phyloP scores from a whole-genome alignment of 192 early-diverging fungal species.

The Bifiguratus adelaidae region DNA sequence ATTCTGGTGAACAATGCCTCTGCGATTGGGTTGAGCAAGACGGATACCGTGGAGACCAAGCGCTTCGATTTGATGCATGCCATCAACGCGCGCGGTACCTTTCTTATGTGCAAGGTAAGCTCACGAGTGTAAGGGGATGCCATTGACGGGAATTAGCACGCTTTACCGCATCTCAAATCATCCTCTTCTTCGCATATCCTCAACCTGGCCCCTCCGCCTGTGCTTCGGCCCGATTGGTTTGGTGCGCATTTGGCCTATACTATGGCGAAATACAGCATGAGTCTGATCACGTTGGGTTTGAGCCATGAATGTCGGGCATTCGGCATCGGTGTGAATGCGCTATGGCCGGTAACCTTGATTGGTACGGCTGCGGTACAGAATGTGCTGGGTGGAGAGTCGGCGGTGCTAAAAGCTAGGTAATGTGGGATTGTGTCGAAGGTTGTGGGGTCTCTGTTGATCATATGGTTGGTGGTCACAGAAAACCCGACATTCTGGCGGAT shows the following conservation, averaged over 20 bases:
- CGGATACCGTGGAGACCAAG: conserved; percentile 38
- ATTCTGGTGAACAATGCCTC: conserved; percentile 78
- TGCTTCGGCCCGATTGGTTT: conserved; percentile 62
- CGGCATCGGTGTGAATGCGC: conserved; percentile 66
- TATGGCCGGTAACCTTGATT: conserved; percentile 71
- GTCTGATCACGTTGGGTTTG: conserved; percentile 60
- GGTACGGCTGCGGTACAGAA: conserved; percentile 33
- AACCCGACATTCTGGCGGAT: conserved; percentile 63
- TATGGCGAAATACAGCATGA: conserved; percentile 69
- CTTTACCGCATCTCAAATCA: conserved; percentile 56
- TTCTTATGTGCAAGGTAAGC: conserved; percentile 56
- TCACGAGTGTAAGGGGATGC: conserved; percentile 17
- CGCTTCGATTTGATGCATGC: conserved; percentile 67
- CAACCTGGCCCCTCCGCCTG: conserved; percentile 60
- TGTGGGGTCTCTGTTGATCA: too few relatives aligned
- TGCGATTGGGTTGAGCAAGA: conserved; percentile 58
- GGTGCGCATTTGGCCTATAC: conserved; percentile 50
- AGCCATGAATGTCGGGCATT: conserved; percentile 49
- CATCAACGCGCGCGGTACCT: conserved; percentile 73
- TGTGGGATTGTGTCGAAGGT: too few relatives aligned
- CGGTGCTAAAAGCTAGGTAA: conserved; percentile 2
- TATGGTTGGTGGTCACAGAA: too few relatives aligned
- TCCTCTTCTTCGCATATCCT: conserved; percentile 60
- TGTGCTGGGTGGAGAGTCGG: conserved; percentile 4
- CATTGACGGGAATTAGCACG: conserved; percentile 44